Evolutionary conservation across 2,329 filamentous ascomycete species (phyloP).

Genomic region (Ophiostoma sp.): DNA sequence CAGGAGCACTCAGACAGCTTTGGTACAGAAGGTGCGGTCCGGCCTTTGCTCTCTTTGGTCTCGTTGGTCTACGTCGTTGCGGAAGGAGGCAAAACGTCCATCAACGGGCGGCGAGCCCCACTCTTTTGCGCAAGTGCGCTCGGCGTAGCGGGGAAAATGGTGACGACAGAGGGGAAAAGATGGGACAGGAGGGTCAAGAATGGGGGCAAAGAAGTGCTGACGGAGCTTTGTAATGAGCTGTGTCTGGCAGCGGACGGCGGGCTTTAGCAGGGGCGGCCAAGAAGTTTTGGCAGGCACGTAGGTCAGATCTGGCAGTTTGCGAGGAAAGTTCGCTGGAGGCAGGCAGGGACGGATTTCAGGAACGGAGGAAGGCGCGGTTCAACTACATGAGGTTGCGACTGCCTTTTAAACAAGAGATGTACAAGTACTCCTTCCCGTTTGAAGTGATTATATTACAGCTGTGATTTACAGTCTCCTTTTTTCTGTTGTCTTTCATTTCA

Average conservation of each 20-base stretch:
- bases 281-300: not conserved
- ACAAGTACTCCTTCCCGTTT: not conserved
- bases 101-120: not conserved
- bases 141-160: not conserved
- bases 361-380: not conserved
- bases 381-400: not conserved
- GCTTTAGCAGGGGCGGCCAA: not conserved
- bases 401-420: not conserved
- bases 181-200: too few relatives aligned
- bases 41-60: not conserved
- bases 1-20: not conserved
- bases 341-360: not conserved
- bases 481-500: not conserved
- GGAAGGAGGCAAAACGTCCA: conserved; percentile 4
- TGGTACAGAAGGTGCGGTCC: not conserved
- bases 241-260: not conserved
- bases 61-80: not conserved
- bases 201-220: not conserved
- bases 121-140: not conserved
- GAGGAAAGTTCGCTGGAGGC: not conserved
- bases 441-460: not conserved
- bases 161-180: conserved; percentile 5
- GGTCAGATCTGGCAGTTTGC: not conserved
- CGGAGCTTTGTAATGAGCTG: not conserved
- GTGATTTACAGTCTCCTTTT: not conserved